A percentile compares a stretch with the other conserved stretches of the same genome.
Evolutionary conservation across 768 basidiomycete genomes (phyloP).

Genomic region (Boletus vinaceobasis): DNA sequence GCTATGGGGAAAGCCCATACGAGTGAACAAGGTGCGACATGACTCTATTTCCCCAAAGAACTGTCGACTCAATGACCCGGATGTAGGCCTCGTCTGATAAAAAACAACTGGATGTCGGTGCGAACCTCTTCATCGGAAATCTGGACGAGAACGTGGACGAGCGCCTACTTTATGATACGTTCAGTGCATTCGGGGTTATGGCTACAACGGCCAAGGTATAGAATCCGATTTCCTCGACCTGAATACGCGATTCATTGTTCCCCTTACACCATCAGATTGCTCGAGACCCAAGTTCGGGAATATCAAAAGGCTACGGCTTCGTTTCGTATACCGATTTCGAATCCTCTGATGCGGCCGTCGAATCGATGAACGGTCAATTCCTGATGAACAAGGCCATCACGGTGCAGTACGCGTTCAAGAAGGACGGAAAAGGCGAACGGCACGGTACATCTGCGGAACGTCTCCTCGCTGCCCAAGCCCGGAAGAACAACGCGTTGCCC

Average conservation of each 20-base stretch:
- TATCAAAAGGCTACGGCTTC: slow-evolving; percentile 96
- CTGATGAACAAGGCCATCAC: slow-evolving; percentile 98
- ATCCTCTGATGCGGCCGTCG: slow-evolving; percentile 91
- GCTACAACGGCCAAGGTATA: slow-evolving; percentile 82
- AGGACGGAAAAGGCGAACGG: slow-evolving; percentile 96
- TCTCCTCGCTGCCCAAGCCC: slow-evolving; percentile 89
- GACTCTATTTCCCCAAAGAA: neutral
- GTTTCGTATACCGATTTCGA: slow-evolving; percentile 98
- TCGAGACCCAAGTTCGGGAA: slow-evolving; percentile 77
- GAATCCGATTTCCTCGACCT: neutral
- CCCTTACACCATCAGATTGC: slow-evolving; percentile 63
- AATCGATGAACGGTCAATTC: slow-evolving; percentile 97
- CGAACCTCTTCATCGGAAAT: slow-evolving; percentile 95
- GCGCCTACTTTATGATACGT: slow-evolving; percentile 87
- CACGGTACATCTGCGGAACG: slow-evolving; percentile 98
- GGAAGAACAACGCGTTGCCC: slow-evolving; percentile 91
- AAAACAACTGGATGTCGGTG: slow-evolving; percentile 96
- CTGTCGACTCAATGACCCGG: slow-evolving; percentile 13
- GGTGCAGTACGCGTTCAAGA: slow-evolving; percentile 99
- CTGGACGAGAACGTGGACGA: slow-evolving; percentile 96
- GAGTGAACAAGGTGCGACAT: slow-evolving; percentile 92
- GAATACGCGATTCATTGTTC: neutral
- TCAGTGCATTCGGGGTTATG: slow-evolving; percentile 92
- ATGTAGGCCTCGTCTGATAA: slow-evolving; percentile 92
- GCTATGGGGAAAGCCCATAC: slow-evolving; percentile 96